phyloP scores from a whole-genome alignment of 768 basidiomycete genomes.

The Hemileccinum impolitum region DNA sequence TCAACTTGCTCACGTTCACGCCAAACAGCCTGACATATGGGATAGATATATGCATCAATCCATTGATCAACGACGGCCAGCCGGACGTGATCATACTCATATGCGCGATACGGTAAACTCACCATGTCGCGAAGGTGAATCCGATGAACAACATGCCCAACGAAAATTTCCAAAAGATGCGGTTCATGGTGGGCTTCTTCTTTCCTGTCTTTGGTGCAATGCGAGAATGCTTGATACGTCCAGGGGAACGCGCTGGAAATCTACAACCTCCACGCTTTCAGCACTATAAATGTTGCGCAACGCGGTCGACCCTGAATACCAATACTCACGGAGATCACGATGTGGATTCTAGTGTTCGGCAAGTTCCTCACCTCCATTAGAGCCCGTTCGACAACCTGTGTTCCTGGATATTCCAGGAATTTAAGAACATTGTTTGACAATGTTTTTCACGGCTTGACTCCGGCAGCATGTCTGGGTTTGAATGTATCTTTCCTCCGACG shows the following conservation, averaged over 20 bases:
- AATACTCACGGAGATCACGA: neutral
- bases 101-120: neutral
- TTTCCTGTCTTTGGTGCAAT: neutral
- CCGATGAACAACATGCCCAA: conserved; percentile 13
- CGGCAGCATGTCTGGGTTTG: too few species aligned
- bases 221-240: neutral
- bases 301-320: neutral
- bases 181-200: neutral
- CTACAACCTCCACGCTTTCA: neutral
- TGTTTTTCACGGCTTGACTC: too few species aligned
- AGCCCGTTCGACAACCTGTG: too few species aligned
- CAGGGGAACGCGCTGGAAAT: neutral
- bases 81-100: neutral
- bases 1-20: conserved; percentile 1
- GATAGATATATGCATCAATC: neutral
- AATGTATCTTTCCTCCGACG: too few species aligned
- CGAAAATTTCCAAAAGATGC: neutral
- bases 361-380: neutral
- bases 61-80: neutral
- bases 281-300: neutral
- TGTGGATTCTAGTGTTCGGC: neutral
- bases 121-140: conserved; percentile 15
- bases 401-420: too few species aligned
- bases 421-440: too few species aligned
- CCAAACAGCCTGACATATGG: conserved; percentile 12